Conservation (phyloP, 2,329 filamentous ascomycete species). For the Aphanoascus verrucosus region DNA sequence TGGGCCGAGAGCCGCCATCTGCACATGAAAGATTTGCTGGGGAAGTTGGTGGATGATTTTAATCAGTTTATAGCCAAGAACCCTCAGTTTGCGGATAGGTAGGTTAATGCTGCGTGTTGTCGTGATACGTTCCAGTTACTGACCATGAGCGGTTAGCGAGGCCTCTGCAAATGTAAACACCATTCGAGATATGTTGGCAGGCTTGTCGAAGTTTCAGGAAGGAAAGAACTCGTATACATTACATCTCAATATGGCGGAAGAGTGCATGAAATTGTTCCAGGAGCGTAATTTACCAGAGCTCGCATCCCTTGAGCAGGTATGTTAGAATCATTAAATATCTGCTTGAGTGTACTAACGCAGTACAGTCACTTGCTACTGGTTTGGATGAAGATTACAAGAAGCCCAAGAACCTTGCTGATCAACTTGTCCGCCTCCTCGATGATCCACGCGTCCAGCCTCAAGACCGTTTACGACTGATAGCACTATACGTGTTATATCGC, state of each 20-base stretch:
- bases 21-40: conserved; percentile 97
- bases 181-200: conserved; percentile 95
- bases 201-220: conserved; percentile 85
- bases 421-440: conserved; percentile 78
- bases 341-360: neutral
- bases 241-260: conserved; percentile 91
- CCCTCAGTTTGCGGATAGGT: conserved; percentile 74
- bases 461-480: conserved; percentile 74
- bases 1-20: conserved; percentile 91
- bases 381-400: conserved; percentile 87
- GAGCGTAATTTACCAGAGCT: conserved; percentile 74
- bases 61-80: conserved; percentile 84
- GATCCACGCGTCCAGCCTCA: conserved; percentile 60
- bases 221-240: conserved; percentile 92
- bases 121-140: neutral
- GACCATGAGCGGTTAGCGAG: conserved; percentile 36
- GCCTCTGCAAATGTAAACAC: conserved; percentile 68
- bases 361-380: conserved; percentile 59
- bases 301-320: conserved; percentile 70
- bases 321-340: conserved; percentile 10
- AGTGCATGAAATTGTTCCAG: conserved; percentile 91
- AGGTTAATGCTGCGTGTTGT: conserved; percentile 9
- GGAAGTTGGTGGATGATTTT: conserved; percentile 86
- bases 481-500: conserved; percentile 75
- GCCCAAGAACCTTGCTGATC: conserved; percentile 77